Evolutionary conservation across 352 stramenopile genomes (phyloP).

Genomic region (Pythium aristosporum): DNA sequence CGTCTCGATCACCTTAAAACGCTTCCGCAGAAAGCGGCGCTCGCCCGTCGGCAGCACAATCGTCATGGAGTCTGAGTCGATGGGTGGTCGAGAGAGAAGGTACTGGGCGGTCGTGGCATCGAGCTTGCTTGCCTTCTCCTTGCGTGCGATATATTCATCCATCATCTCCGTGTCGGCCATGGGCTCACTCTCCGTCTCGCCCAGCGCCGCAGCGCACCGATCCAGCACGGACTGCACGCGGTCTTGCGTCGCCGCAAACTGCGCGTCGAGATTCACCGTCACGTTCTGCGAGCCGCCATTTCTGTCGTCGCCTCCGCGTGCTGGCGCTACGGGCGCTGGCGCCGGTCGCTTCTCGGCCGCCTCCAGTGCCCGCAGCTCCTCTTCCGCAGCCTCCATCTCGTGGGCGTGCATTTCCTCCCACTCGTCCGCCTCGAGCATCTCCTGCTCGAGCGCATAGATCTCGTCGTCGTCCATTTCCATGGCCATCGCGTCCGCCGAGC

Average conservation of each 20-base stretch:
- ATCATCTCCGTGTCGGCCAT: conserved; percentile 33
- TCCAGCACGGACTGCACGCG: conserved; percentile 57
- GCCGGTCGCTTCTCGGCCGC: conserved; percentile 33
- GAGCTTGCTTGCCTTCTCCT: conserved; percentile 31
- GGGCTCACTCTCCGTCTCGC: conserved; percentile 46
- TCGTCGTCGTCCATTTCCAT: conserved; percentile 61
- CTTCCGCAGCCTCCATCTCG: conserved; percentile 77
- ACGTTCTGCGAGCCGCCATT: conserved; percentile 4
- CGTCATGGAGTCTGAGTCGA: conserved; percentile 59
- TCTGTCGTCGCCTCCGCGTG: background rate
- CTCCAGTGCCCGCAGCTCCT: conserved; percentile 62
- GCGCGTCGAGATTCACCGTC: conserved; percentile 25
- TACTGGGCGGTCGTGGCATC: conserved; percentile 42
- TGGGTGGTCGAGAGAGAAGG: conserved; percentile 57
- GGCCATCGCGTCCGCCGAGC: conserved; percentile 8
- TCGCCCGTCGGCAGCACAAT: conserved; percentile 54
- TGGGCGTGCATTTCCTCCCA: conserved; percentile 82
- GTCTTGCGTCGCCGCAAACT: conserved; percentile 39
- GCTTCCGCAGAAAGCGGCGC: conserved; percentile 69
- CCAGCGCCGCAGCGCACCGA: conserved; percentile 58
- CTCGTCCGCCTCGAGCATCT: conserved; percentile 75
- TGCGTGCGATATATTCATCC: conserved; percentile 28
- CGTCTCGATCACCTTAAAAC: conserved; percentile 24
- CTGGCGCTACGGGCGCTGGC: background rate
- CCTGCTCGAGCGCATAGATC: conserved; percentile 76